A percentile compares a stretch with the other conserved stretches of the same genome.
Conservation (phyloP, 768 basidiomycete genomes). For the Clitopilus hobsonii region DNA sequence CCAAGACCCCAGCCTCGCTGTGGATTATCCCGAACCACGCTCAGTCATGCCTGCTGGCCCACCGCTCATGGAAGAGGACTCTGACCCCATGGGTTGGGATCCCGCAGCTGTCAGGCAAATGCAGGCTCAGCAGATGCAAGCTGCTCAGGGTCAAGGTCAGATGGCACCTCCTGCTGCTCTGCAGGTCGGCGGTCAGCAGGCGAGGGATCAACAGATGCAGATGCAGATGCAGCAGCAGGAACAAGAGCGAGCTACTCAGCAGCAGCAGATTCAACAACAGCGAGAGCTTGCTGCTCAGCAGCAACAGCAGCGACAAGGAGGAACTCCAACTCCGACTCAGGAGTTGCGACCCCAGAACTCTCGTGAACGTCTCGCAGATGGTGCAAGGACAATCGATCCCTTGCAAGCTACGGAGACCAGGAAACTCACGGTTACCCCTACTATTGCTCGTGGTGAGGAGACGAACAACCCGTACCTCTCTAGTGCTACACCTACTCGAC, state of each 20-base stretch:
- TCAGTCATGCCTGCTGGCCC: slow-evolving; percentile 25
- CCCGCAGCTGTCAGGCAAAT: slow-evolving; percentile 56
- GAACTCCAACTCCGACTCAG: slow-evolving; percentile 24
- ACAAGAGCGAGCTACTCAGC: slow-evolving; percentile 22
- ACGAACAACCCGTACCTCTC: slow-evolving; percentile 32
- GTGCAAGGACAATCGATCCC: slow-evolving; percentile 48
- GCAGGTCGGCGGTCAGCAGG: slow-evolving; percentile 24
- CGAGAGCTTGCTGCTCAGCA: slow-evolving; percentile 25
- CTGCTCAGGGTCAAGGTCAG: slow-evolving; percentile 17
- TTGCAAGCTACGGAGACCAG: slow-evolving; percentile 68
- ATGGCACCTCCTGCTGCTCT: slow-evolving; percentile 27
- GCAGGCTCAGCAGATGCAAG: slow-evolving; percentile 25
- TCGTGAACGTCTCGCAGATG: slow-evolving; percentile 39
- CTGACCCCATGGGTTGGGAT: slow-evolving; percentile 90
- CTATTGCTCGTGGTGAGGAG: slow-evolving; percentile 59
- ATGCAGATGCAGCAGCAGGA: slow-evolving; percentile 21
- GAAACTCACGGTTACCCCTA: slow-evolving; percentile 74
- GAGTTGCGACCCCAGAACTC: slow-evolving; percentile 40
- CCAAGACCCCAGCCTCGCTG: slow-evolving; percentile 60
- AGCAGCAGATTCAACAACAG: slow-evolving; percentile 22
- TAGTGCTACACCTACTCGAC: slow-evolving; percentile 20
- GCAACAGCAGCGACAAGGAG: slow-evolving; percentile 24
- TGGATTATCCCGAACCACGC: slow-evolving; percentile 27
- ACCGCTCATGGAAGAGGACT: slow-evolving; percentile 17
- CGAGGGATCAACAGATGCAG: slow-evolving; percentile 25